Evolutionary conservation across 164 flowering plant genomes (phyloP), one percentile per base, ranked within the genome.

Genomic region (Stephania cephalantha): DNA sequence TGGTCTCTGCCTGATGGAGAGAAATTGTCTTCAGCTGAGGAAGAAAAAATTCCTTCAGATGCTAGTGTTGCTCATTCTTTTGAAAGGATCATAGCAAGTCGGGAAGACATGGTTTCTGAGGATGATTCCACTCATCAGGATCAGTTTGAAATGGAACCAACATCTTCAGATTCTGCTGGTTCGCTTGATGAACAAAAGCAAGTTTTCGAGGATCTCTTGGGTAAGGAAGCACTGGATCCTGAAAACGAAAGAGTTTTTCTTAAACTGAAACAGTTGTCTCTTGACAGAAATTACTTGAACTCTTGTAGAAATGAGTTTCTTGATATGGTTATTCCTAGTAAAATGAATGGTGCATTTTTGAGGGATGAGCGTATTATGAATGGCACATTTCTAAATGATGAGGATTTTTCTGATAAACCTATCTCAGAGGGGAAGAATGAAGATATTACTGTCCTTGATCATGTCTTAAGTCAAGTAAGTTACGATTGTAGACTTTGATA

Each of bases 391-490:
- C 53, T 71, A 73, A 81, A 73, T 55, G 76, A 55, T n/a, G 77
- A 71, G 17, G 73, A 20, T 50, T 50, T 50, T 9, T 9, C 12
- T 50, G 55, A 50, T 2, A 9, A 11, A 50, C 55, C 55, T 50
- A 50, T 50, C 15, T 50, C 15, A 50, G 12, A 9, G 55, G 55
- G 15, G 55, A 50, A 50, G 55, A 10, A 50, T 69, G 86, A 80
- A 77, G 78, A 77, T 20, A 71, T 71, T 35, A 35, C 42, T 64
- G 82, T 77, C 75, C 71, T 48, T 75, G 85, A 76, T 46, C 65
- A 75, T n/a, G 69, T 73, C 46, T 78, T 87, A 46, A 63, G 79
- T 68, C 81, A 88, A 94, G 97, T 88, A 78, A 70, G 55, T 78
- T 69, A 68, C 42, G 25, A 20, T 65, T 79, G 12, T 71, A 22